Evolutionary conservation across 2,329 filamentous ascomycete species (phyloP).

Genomic region (Paraphaeosphaeria minitans): DNA sequence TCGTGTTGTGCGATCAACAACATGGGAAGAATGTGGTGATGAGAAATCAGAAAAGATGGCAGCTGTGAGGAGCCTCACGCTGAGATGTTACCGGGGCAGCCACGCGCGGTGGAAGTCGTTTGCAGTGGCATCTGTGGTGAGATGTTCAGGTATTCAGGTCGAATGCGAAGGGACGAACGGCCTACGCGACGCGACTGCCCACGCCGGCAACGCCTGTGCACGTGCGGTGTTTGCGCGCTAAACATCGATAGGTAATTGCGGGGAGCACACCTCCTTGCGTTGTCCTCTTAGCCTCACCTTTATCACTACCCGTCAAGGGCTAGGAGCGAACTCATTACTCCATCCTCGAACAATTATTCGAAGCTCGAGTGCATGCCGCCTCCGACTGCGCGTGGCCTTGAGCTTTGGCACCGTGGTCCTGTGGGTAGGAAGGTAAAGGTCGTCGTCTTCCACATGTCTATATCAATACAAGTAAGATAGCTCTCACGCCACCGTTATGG

Average conservation of each 20-base stretch:
- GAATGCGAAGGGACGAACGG: background rate
- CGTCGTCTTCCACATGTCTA: background rate
- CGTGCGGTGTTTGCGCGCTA: background rate
- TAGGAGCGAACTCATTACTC: background rate
- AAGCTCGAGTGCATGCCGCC: background rate
- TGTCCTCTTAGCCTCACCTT: no score
- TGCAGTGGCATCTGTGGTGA: background rate
- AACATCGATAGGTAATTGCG: no score
- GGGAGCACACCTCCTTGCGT: background rate
- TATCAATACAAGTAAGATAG: background rate
- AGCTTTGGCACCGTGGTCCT: no score
- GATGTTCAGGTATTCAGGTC: background rate
- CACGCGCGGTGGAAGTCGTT: background rate
- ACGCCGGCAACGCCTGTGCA: background rate
- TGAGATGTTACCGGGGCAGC: background rate
- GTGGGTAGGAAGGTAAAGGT: no score
- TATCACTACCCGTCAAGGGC: no score
- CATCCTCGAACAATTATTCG: no score
- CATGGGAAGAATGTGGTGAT: background rate
- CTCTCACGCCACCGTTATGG: background rate
- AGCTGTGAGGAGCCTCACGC: background rate
- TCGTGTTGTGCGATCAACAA: background rate
- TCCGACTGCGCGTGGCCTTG: background rate
- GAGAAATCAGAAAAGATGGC: background rate
- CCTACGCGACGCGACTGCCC: background rate